Evolutionary conservation across 805 yeast species (phyloP).

Genomic region (Ogataea wickerhamii): DNA sequence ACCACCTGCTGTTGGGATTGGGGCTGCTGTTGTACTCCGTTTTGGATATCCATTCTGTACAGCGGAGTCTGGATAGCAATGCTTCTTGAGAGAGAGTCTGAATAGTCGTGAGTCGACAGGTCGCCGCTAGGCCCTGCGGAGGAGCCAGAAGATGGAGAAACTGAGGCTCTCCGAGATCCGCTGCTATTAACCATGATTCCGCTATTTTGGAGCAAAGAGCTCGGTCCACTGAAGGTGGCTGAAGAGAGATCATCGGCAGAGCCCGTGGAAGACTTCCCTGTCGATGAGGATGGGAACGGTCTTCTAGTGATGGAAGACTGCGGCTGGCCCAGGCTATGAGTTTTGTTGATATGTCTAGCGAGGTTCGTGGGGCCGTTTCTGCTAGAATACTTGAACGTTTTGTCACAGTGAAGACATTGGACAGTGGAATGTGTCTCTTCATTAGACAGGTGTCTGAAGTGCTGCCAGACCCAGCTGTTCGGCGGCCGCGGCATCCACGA

Average conservation of each 20-base stretch:
- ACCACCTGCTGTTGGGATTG: background rate
- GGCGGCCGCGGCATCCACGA: slow-evolving; percentile 37
- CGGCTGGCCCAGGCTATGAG: slow-evolving; percentile 28
- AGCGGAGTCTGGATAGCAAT: slow-evolving; percentile 24
- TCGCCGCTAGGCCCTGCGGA: slow-evolving; percentile 14
- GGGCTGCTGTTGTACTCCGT: slow-evolving; percentile 5
- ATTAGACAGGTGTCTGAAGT: slow-evolving; percentile 27
- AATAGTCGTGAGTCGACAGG: slow-evolving; percentile 16
- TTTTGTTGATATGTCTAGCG: slow-evolving; percentile 30
- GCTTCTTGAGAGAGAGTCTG: slow-evolving; percentile 19
- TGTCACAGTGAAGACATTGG: slow-evolving; percentile 29
- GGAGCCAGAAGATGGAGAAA: slow-evolving; percentile 12
- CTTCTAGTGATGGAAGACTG: slow-evolving; percentile 26
- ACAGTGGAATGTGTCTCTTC: slow-evolving; percentile 24
- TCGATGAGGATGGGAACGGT: slow-evolving; percentile 20
- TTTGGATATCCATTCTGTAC: slow-evolving; percentile 19
- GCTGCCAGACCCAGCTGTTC: slow-evolving; percentile 36
- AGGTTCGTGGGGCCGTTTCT: slow-evolving; percentile 36
- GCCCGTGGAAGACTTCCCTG: slow-evolving; percentile 2
- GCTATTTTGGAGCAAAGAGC: slow-evolving; percentile 12
- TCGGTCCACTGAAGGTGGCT: slow-evolving; percentile 8
- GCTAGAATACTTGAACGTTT: slow-evolving; percentile 29
- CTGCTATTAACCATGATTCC: slow-evolving; percentile 16
- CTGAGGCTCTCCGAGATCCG: slow-evolving; percentile 6
- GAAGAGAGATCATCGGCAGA: slow-evolving; percentile 8